Percentiles rank a stretch among this genome's conserved stretches.
phyloP scores from a whole-genome alignment of 305 asterid genomes.

The Fraxinus baroniana region DNA sequence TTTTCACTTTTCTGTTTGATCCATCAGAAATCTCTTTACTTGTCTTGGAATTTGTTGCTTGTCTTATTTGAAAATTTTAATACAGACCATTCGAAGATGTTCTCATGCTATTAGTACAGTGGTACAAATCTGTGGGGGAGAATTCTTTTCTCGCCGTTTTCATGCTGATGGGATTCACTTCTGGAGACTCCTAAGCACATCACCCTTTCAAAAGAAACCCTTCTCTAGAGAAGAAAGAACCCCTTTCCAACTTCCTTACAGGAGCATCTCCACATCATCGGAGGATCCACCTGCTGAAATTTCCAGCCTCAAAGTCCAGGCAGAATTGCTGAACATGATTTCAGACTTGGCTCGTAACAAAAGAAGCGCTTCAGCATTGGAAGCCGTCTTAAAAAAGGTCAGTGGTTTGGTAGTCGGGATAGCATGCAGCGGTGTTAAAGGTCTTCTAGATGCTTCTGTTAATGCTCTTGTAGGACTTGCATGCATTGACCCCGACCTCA shows the following conservation, averaged over 20 bases:
- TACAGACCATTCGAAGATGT: constrained; percentile 76
- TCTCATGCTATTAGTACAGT: constrained; percentile 47
- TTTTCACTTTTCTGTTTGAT: neutral
- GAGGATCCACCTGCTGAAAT: constrained; percentile 62
- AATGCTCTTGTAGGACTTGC: constrained; percentile 75
- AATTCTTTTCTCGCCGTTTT: constrained; percentile 94
- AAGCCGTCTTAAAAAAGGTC: constrained; percentile 63
- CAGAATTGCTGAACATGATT: constrained; percentile 67
- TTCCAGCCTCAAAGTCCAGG: constrained; percentile 77
- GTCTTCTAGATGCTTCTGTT: constrained; percentile 65
- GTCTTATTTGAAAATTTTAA: neutral
- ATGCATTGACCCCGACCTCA: constrained; percentile 72
- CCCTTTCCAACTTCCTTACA: constrained; percentile 73
- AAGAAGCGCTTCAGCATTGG: constrained; percentile 66
- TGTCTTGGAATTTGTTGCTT: constrained; percentile 1
- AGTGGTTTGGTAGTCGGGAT: constrained; percentile 77
- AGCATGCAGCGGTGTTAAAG: constrained; percentile 76
- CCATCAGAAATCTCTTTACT: neutral
- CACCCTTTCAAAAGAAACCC: constrained; percentile 72
- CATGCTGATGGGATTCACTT: constrained; percentile 73
- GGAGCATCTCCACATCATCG: constrained; percentile 41
- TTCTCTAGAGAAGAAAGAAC: constrained; percentile 43
- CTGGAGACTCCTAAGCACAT: constrained; percentile 74
- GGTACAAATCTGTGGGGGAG: constrained; percentile 84
- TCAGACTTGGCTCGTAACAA: constrained; percentile 55